Evolutionary conservation across 257 asterid species (phyloP), one percentile per base, ranked within the genome.

Genomic region (Handroanthus guayacan): DNA sequence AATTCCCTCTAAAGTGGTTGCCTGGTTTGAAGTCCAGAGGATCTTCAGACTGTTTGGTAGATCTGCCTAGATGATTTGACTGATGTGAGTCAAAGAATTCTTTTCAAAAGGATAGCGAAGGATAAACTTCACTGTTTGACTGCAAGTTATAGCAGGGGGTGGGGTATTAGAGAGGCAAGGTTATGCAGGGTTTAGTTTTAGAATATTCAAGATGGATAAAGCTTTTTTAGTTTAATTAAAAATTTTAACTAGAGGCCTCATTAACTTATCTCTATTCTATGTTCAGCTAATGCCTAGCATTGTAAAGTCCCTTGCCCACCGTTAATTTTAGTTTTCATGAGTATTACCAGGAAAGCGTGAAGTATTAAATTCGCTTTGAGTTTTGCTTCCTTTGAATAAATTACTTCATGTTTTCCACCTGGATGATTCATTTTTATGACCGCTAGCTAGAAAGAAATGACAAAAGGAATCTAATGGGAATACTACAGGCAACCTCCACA

Each of bases 31-130:
- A 20, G 36, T n/a, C 25, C 2, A 63, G 75, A 55, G 54, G 52
- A 64, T 57, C 74, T 75, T 75, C 69, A 60, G 44, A 47, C 52
- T 65, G 61, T 71, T 69, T 60, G 71, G 39, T 64, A 38, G 41
- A 67, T 58, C 65, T 50, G 62, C 47, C 55, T 44, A n/a, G 10
- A 38, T 50, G 37, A 73, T 68, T 51, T 66, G 60, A 51, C 36
- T 37, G 20, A 18, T 43, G 69, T 71, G 17, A 37, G 62, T 55
- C 61, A 78, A 25, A 25, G 31, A 25, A 25, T 25, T 52, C 63
- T 41, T 3, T 55, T 63, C 61, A 38, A 12, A 31, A 34, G 14
- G 48, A 50, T 60, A 48, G 67, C 18, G 71, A 78, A 61, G 56
- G 68, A 56, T 44, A 48, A 10, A 13, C 69, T 54, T 78, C 78